Base-by-base conservation (phyloP, 108 stramenopile species). In the Asterionellopsis glacialis region DNA sequence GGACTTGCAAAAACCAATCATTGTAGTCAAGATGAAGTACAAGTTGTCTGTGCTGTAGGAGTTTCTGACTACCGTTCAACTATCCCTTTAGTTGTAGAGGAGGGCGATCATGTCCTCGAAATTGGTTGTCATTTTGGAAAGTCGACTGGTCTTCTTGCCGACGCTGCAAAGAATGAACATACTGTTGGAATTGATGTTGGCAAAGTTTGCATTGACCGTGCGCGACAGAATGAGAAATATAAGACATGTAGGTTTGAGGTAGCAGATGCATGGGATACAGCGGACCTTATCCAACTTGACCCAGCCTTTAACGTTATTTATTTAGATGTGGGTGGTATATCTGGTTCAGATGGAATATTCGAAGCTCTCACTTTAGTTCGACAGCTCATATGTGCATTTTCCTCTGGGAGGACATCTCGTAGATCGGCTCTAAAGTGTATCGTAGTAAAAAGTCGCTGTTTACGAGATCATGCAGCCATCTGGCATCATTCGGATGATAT, bases 301-400 rank as follows among this genome's bases (percentile, higher is more conserved):
- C 13, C 43, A 18, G 63, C 55, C 0, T 67, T 61, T 27, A 70
- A 76, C 45, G 70, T 67, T 24, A 52, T 71, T 1, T 76, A 71
- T 40, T 70, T 57, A 23, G 75, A 76, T 28, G 67, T 76, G n/a
- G 75, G 75, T n/a, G 75, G 70, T 0, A 41, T 76, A 15, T 59
- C 56, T 24, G 69, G 75, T 13, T 16, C 58, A 12, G 65, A 72
- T 59, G 75, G 75, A 9, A 19, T 62, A 6, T 58, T 76, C n/a
- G 75, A 76, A 27, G 25, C 69, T 23, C 45, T 76, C 33, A 33
- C 33, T 7, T 33, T 33, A 33, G 33, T 33, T 7, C 33, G 33
- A 5, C 33, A 33, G 33, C 7, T 33, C 2, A 33, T 33, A 33
- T 33, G 33, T 7, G 33, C 33, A 33, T 33, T 33, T 33, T 33